A percentile compares a stretch with the other conserved stretches of the same genome.
These are phyloP conservation scores for Wickerhamomyces chambardii DNA, from an alignment of 805 yeast species.

Conservation along the genomic window DNA sequence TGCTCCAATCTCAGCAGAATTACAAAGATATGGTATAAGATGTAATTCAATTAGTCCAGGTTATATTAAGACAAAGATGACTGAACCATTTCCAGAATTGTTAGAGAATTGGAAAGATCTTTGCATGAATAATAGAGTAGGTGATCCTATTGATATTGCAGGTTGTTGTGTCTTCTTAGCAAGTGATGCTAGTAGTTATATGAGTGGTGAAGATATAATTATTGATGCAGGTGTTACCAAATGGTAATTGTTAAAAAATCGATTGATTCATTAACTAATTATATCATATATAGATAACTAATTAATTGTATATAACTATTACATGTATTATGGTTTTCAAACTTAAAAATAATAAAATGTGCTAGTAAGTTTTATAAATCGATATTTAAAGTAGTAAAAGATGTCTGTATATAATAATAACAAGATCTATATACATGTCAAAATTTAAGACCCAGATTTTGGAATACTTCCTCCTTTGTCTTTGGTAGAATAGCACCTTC, in stretches of 20 bases:
- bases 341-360: too few species aligned
- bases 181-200: constrained; percentile 38
- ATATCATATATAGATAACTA: too few species aligned
- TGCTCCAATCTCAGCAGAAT: constrained; percentile 3
- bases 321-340: too few species aligned
- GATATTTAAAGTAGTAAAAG: too few species aligned
- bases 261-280: too few species aligned
- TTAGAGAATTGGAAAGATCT: constrained; percentile 22
- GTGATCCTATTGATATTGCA: constrained; percentile 35
- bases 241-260: neutral
- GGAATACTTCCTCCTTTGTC: constrained; percentile 5
- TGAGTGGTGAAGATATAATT: constrained; percentile 38
- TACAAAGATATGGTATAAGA: constrained; percentile 15
- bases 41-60: constrained; percentile 47
- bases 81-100: constrained; percentile 16
- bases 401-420: too few species aligned
- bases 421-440: too few species aligned
- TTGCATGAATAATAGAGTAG: constrained; percentile 39
- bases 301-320: too few species aligned
- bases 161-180: constrained; percentile 47
- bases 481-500: constrained; percentile 21
- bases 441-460: neutral
- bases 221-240: constrained; percentile 35
- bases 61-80: constrained; percentile 38
- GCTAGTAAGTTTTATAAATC: too few species aligned